These are phyloP conservation scores for Rhododendron henanense DNA, from an alignment of 148 eudicot genomes.

Conservation along the genomic window DNA sequence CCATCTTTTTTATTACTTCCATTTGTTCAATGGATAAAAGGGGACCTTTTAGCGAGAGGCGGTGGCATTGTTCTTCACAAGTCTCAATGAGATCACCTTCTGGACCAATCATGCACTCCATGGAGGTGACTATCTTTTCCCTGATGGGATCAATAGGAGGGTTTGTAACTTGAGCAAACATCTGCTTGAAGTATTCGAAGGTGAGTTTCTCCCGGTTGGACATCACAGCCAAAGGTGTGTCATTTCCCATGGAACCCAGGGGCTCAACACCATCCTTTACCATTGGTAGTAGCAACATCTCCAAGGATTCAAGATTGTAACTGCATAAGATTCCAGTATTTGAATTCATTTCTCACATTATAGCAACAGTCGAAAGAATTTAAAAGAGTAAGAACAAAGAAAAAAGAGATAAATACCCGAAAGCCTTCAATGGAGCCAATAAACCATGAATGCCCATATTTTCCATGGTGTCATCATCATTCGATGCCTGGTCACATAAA, in stretches of 20 bases:
- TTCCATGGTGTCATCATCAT: constrained; percentile 66
- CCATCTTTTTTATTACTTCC: constrained; percentile 94
- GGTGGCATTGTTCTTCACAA: constrained; percentile 88
- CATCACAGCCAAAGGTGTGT: constrained; percentile 98
- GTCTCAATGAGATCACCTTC: constrained; percentile 98
- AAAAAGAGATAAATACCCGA: constrained; percentile 52
- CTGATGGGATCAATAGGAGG: constrained; percentile 99
- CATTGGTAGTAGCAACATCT: constrained; percentile 96
- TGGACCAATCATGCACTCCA: constrained; percentile 98
- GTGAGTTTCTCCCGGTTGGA: constrained; percentile 88
- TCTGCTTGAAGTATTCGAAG: constrained; percentile 95
- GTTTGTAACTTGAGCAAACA: constrained; percentile 99
- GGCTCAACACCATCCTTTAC: constrained; percentile 95
- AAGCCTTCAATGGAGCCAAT: constrained; percentile 87
- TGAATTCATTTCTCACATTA: neutral
- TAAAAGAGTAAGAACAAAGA: neutral
- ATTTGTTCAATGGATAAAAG: constrained; percentile 76
- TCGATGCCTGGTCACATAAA: constrained; percentile 43
- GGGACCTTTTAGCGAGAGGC: constrained; percentile 91
- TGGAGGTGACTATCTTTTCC: constrained; percentile 96
- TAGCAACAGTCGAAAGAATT: neutral
- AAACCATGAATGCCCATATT: constrained; percentile 87
- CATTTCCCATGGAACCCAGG: constrained; percentile 99
- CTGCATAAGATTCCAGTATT: constrained; percentile 32
- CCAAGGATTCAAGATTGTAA: constrained; percentile 82